Base-by-base conservation (phyloP, 306 rosid genomes). In the Begonia loranthoides region DNA sequence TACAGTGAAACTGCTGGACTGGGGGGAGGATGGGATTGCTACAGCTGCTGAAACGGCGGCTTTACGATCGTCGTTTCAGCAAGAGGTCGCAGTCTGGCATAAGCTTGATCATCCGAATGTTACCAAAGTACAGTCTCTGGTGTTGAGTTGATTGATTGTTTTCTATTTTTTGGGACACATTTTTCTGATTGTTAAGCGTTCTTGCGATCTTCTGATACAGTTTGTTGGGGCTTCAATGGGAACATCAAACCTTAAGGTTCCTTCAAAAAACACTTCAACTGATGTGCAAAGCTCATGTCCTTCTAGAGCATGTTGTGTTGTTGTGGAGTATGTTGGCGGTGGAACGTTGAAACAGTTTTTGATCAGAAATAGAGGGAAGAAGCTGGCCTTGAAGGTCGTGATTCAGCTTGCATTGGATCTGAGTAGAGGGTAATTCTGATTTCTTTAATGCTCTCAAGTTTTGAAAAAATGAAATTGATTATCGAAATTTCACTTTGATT, bases 41-140 rank as follows among this genome's bases (percentile, higher is more conserved):
- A 78, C 94, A 43, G 50, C 72, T 36, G 73, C 87, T 34, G 95
- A 85, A 68, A 78, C 92, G 48, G 76, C 85, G 54, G 87, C 90
- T 55, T 43, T 85, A 72, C 78, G 95, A 14, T 79, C 90, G 51
- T 85, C 95, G 15, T 90, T 90, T 76, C 80, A 15, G 69, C 95
- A 90, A 78, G 97, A 90, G 73, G 97, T 85, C 72, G 87, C 94
- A 54, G 97, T 90, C 39, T 90, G 97, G 95, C 85, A 90, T 66
- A 82, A 90, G 81, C 97, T 90, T 61, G 83, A 85, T 69, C 85
- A 90, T 69, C 92, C 87, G 51, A 85, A 90, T 63, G 94, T 90
- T 60, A 90, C 97, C 36, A 85, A 75, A 69, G 97, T 82, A 80
- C 56, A 28, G 52, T 59, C 17, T 46, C 9, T 19, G 36, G 36